A percentile compares a stretch with the other conserved stretches of the same genome.
These are phyloP conservation scores for Cyclotella kingstonii DNA, from an alignment of 108 stramenopile genomes.

Conservation along the genomic window DNA sequence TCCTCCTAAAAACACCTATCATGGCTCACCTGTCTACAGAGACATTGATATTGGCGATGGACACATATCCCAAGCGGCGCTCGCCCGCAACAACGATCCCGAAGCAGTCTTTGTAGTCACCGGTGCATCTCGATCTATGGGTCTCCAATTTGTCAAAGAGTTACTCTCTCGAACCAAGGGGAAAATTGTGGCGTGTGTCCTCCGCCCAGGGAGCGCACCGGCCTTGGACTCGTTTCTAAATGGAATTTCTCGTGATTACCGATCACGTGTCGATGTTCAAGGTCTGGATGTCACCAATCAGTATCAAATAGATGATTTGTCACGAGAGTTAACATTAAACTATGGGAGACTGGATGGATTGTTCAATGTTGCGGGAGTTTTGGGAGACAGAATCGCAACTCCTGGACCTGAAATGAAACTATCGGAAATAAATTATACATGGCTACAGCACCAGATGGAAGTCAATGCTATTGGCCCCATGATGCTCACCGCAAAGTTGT, in stretches of 20 bases:
- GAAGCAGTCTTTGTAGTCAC: constrained; percentile 48
- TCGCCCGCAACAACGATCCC: constrained; percentile 31
- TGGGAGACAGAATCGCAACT: constrained; percentile 34
- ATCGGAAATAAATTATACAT: constrained; percentile 46
- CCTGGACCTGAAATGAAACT: constrained; percentile 49
- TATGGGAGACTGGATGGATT: constrained; percentile 43
- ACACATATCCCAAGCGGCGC: constrained; percentile 14
- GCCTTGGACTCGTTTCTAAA: constrained; percentile 23
- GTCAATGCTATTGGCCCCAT: constrained; percentile 54
- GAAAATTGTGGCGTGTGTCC: constrained; percentile 33
- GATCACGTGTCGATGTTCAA: constrained; percentile 19
- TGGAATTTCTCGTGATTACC: constrained; percentile 8
- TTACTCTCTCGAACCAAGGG: constrained; percentile 31
- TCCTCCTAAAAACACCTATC: constrained; percentile 30
- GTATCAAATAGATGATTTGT: constrained; percentile 23
- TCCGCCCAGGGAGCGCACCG: constrained; percentile 30
- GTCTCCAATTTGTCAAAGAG: constrained; percentile 39
- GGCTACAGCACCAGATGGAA: constrained; percentile 47
- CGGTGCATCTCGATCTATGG: constrained; percentile 44
- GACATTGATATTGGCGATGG: constrained; percentile 16
- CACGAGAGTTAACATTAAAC: constrained; percentile 1
- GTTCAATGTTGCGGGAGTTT: constrained; percentile 48
- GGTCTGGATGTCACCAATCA: constrained; percentile 30
- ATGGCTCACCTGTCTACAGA: constrained; percentile 31
- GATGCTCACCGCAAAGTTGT: constrained; percentile 41